These are phyloP conservation scores for Fusarium sp. DNA, from an alignment of 2,329 filamentous ascomycete species.

Conservation along the genomic window DNA sequence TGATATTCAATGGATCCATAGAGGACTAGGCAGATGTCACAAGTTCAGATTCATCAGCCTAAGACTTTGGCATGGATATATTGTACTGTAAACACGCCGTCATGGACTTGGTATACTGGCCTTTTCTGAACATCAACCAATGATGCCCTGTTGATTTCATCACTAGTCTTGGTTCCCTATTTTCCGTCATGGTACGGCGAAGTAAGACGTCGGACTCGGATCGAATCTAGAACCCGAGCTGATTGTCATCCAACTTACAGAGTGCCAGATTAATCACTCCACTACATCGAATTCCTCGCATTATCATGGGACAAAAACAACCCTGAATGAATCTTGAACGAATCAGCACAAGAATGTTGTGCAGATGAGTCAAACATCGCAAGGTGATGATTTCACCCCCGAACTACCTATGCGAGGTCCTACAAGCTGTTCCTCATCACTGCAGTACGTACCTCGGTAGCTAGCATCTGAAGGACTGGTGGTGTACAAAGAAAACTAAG, in stretches of 20 bases:
- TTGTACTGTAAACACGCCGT: neutral
- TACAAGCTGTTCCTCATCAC: neutral
- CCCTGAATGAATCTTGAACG: neutral
- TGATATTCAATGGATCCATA: neutral
- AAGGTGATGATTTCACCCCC: neutral
- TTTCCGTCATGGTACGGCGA: constrained; percentile 4
- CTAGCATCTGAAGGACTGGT: neutral
- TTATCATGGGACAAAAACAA: neutral
- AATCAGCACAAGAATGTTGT: neutral
- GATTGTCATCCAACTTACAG: constrained; percentile 3
- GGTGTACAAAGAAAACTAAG: neutral
- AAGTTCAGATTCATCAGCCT: neutral
- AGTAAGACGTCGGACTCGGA: constrained; percentile 35
- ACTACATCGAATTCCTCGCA: neutral
- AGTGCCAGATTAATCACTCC: neutral
- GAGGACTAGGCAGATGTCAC: neutral
- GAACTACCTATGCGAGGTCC: neutral
- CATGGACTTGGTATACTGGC: constrained; percentile 13
- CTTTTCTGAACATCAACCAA: constrained; percentile 22
- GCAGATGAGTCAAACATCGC: neutral
- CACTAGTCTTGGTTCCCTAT: constrained; percentile 2
- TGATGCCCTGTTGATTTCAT: constrained; percentile 14
- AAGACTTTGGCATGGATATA: neutral
- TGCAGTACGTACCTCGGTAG: neutral
- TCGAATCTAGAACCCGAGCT: constrained; percentile 26